Evolutionary conservation across 306 rosid genomes (phyloP), one percentile per base, ranked within the genome.

Genomic region (Medicago lupulina): DNA sequence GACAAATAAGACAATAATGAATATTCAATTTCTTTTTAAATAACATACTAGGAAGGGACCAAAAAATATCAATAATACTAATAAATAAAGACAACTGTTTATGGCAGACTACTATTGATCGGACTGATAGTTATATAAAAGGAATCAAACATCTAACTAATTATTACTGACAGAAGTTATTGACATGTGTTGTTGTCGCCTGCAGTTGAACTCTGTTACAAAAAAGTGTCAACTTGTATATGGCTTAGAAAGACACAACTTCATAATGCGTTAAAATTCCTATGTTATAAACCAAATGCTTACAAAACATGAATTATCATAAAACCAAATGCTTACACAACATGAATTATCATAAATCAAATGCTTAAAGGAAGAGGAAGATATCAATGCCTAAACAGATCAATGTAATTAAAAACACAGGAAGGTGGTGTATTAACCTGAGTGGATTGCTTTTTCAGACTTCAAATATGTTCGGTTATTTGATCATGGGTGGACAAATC

Each of bases 401-500:
- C 38, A 57, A 21, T 61, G 61, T 47, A 70, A 18, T 54, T 40
- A 8, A 50, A 46, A 79, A 17, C 46, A 65, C 12, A 36, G 10
- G 39, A 64, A 38, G 40, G 21, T 44, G n/a, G 74, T 10, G 25
- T 53, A 69, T 73, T 73, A 14, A 81, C 94, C 88, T 85, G 80
- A 70, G 11, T 75, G 74, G 46, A 16, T 15, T 53, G 38, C 58
- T 63, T 67, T 62, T 71, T 36, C 18, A 87, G 78, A 81, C 87
- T 81, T 36, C 1, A 36, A 36, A 86, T 74, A 69, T 86, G 89
- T 47, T 84, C 80, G 58, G 9, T 81, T 63, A 89, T 76, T 75
- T 77, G 78, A 78, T 81, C 76, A 43, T 8, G 9, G 57, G 87
- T 76, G 76, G 84, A 83, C 49, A 38, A 7, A 55, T 85, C 87